Evolutionary conservation across 768 basidiomycete species (phyloP).

Genomic region (Boletus edulis): DNA sequence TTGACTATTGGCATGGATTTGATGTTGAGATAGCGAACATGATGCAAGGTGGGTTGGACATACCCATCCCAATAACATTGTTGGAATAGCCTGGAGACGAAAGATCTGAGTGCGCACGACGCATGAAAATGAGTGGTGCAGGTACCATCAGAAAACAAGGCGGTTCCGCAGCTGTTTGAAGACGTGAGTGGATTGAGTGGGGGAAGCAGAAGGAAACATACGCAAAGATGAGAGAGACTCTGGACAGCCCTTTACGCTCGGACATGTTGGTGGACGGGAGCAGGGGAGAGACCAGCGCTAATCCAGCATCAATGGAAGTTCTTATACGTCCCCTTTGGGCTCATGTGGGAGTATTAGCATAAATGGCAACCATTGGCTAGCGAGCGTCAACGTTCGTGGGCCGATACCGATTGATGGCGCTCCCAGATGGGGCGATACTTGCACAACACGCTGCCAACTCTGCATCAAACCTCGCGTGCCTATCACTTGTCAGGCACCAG

Average conservation of each 20-base stretch:
- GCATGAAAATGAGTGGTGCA: not conserved
- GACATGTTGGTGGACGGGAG: conserved; percentile 15
- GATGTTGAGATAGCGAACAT: not conserved
- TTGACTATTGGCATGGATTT: conserved; percentile 46
- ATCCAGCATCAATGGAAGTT: not conserved
- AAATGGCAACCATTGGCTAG: conserved; percentile 12
- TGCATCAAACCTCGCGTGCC: not conserved
- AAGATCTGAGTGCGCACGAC: conserved; percentile 2
- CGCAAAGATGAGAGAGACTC: conserved; percentile 86
- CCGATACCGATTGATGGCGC: not conserved
- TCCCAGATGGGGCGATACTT: no score
- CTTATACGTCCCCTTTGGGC: conserved; percentile 9
- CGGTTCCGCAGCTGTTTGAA: conserved; percentile 70
- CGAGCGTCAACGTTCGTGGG: conserved; percentile 21
- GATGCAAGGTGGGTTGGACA: conserved; percentile 24
- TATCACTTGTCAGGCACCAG: not conserved
- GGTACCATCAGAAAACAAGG: conserved; percentile 82
- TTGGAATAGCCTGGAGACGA: conserved; percentile 67
- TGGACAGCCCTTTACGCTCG: conserved; percentile 32
- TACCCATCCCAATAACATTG: conserved; percentile 73
- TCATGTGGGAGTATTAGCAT: not conserved
- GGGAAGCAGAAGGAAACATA: conserved; percentile 34
- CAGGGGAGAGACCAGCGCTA: not conserved
- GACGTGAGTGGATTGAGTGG: not conserved
- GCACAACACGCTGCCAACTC: not conserved